Evolutionary conservation across 164 flowering plant species (phyloP), one percentile per base, ranked within the genome.

Genomic region (Macadamia tetraphylla): DNA sequence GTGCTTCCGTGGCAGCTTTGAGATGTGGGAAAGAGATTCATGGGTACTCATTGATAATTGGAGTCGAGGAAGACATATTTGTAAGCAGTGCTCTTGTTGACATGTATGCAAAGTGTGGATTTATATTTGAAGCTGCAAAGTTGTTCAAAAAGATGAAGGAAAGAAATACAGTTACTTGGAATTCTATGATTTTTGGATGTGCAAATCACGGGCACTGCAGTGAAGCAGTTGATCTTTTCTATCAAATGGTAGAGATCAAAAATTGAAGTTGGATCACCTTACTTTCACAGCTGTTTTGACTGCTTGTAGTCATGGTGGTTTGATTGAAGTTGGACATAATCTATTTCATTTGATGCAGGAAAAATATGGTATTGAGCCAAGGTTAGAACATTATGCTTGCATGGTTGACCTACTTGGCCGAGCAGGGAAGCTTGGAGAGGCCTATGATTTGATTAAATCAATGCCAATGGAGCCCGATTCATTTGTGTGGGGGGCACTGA

Each of bases 71-170:
- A 29, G 90, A 91, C 64, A 58, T 87, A 11, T 90, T 76, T 67
- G 96, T 89, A 2, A 74, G 80, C 55, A 91, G 89, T 70, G 84
- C 97, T 58, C 85, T 91, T 18, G 74, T 94, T 44, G 94, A 90
- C 74, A 88, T 94, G 94, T 91, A 91, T 68, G 85, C 91, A 3
- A 91, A 90, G 76, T 91, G 96, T 62, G 96, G 96, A 5, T 78
- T 60, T n/a, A 74, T 94, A 66, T 58, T 49, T 32, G 86, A 87
- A 77, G 89, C 94, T 14, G 73, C 18, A 69, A 76, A 71, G 29
- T 70, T 92, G 79, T 93, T 93, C 59, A 13, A 48, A 44, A 77
- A 71, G 58, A 88, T 86, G 86, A 13, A 68, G 4, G 69, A 70
- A 40, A 83, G 71, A 66, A 87, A 71, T 69, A 81, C 81, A 0